A percentile compares a stretch with the other conserved stretches of the same genome.
These are phyloP conservation scores for Yarrowia deformans DNA, from an alignment of 805 yeast genomes.

Conservation along the genomic window DNA sequence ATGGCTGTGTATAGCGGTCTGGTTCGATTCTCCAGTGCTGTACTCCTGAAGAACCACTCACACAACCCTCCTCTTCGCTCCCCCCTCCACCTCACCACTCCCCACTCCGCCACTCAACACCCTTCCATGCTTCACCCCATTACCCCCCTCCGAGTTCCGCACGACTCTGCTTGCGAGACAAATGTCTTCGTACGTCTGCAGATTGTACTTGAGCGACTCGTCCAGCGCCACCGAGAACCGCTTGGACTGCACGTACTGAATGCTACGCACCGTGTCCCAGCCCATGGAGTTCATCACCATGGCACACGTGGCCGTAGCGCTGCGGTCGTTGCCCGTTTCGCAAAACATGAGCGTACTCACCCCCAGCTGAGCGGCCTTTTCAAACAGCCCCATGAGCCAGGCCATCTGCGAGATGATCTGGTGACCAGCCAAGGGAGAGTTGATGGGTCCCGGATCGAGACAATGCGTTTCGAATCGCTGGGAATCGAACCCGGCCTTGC, in stretches of 20 bases:
- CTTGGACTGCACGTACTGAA: conserved; percentile 48
- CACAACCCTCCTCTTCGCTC: conserved; percentile 5
- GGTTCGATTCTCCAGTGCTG: no score
- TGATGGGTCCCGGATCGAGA: conserved; percentile 29
- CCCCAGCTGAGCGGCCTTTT: conserved; percentile 12
- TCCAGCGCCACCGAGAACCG: conserved; percentile 47
- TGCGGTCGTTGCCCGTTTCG: conserved; percentile 50
- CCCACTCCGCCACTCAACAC: neutral
- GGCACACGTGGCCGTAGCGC: conserved; percentile 49
- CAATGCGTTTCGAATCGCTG: conserved; percentile 13
- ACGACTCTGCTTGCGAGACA: conserved; percentile 37
- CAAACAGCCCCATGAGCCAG: conserved; percentile 15
- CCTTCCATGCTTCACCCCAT: conserved; percentile 12
- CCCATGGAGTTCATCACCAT: conserved; percentile 46
- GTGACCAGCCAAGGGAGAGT: conserved; percentile 35
- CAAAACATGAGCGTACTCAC: conserved; percentile 46
- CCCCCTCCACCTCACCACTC: neutral
- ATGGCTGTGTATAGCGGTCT: no score
- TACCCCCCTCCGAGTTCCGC: conserved; percentile 5
- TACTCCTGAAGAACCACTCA: neutral
- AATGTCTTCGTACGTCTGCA: conserved; percentile 44
- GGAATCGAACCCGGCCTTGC: conserved; percentile 5
- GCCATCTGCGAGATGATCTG: conserved; percentile 35
- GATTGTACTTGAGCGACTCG: conserved; percentile 44
- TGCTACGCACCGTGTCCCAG: conserved; percentile 42